A percentile compares a stretch with the other conserved stretches of the same genome.
These are phyloP conservation scores for Termitomyces sp. DNA, from an alignment of 768 basidiomycete species.

Conservation along the genomic window DNA sequence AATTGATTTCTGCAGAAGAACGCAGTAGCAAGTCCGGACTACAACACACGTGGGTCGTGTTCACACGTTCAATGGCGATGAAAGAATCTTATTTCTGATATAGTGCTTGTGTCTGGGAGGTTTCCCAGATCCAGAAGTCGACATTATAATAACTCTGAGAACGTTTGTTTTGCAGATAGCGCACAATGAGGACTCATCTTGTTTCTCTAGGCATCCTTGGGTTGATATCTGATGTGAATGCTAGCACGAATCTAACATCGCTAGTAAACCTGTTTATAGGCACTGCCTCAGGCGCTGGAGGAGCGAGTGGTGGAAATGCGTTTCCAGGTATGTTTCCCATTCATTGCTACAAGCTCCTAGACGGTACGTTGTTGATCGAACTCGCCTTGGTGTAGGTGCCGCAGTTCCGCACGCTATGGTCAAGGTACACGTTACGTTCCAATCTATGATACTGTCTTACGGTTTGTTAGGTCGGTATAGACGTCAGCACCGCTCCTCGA, in stretches of 20 bases:
- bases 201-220: neutral
- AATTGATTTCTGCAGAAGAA: neutral
- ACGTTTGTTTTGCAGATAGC: neutral
- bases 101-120: neutral
- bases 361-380: neutral
- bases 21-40: neutral
- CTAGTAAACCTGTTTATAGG: slow-evolving; percentile 48
- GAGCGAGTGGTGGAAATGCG: slow-evolving; percentile 40
- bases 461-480: slow-evolving; percentile 39
- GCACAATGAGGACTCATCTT: neutral
- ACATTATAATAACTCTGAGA: neutral
- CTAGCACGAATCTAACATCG: slow-evolving; percentile 31
- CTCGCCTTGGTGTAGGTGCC: slow-evolving; percentile 21
- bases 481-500: slow-evolving; percentile 41
- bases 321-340: slow-evolving; percentile 33
- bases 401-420: slow-evolving; percentile 48
- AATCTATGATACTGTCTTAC: neutral
- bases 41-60: neutral
- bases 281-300: slow-evolving; percentile 38
- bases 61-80: neutral
- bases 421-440: slow-evolving; percentile 26
- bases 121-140: neutral
- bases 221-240: neutral
- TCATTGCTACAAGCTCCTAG: no score
- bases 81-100: neutral